Evolutionary conservation across 2,329 filamentous ascomycete genomes (phyloP).

Genomic region (Tympanopsis confertula): DNA sequence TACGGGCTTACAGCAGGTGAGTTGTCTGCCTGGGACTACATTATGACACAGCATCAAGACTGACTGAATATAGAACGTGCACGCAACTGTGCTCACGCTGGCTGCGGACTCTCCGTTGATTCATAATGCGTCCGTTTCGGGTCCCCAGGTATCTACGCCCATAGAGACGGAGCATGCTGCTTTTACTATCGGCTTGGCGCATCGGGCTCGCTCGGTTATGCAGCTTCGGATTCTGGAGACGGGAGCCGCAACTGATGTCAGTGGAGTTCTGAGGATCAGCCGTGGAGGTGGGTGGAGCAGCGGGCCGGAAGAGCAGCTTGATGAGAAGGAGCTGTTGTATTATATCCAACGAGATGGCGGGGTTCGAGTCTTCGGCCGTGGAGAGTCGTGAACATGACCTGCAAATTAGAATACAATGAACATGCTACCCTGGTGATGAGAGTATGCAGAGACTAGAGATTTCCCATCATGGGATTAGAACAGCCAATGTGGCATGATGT

Average conservation of each 20-base stretch:
- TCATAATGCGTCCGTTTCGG: conserved; percentile 19
- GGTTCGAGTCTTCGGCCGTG: conserved; percentile 46
- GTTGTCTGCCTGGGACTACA: conserved; percentile 4
- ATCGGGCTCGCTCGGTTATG: conserved; percentile 38
- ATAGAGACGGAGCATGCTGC: conserved; percentile 36
- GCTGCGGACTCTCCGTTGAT: conserved; percentile 41
- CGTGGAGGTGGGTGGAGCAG: conserved; percentile 26
- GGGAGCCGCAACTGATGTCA: conserved; percentile 49
- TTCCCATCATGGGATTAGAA: too few relatives aligned
- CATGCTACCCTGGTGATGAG: too few relatives aligned
- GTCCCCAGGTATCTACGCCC: conserved; percentile 24
- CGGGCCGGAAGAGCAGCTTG: conserved; percentile 10
- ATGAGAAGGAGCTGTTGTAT: conserved; percentile 44
- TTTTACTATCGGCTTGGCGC: conserved; percentile 38
- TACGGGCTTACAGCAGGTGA: conserved; percentile 25
- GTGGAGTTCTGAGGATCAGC: conserved; percentile 48
- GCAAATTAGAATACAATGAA: too few relatives aligned
- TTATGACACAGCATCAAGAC: background rate
- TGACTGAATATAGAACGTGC: conserved; percentile 17
- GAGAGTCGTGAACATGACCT: too few relatives aligned
- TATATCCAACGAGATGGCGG: conserved; percentile 45
- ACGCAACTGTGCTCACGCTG: conserved; percentile 35
- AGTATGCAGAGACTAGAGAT: too few relatives aligned
- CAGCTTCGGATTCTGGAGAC: conserved; percentile 46
- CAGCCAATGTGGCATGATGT: too few relatives aligned